These are phyloP conservation scores for Suaeda aralocaspica DNA, from an alignment of 148 eudicot species.

Conservation along the genomic window DNA sequence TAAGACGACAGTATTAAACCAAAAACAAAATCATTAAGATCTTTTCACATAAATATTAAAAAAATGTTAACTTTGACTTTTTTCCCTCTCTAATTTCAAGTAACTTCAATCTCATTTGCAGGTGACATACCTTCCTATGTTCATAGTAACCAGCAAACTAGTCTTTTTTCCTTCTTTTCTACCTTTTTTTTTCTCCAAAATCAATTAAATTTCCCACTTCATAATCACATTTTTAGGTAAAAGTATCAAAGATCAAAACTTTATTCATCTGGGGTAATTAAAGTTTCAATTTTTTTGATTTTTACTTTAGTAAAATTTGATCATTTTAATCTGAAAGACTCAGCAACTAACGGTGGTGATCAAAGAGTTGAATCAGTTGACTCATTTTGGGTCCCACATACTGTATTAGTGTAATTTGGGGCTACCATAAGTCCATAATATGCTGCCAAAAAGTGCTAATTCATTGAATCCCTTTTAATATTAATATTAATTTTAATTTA, in stretches of 20 bases:
- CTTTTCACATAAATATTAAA: neutral
- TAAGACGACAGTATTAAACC: neutral
- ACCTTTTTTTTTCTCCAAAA: neutral
- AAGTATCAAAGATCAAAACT: slow-evolving; percentile 2
- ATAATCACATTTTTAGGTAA: no score
- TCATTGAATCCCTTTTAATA: slow-evolving; percentile 20
- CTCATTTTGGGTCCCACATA: slow-evolving; percentile 22
- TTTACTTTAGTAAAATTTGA: no score
- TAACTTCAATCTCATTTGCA: slow-evolving; percentile 12
- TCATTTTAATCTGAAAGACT: slow-evolving; percentile 3
- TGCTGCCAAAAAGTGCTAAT: slow-evolving; percentile 29
- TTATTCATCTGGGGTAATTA: slow-evolving; percentile 3
- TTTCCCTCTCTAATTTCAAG: neutral
- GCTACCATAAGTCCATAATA: slow-evolving; percentile 15
- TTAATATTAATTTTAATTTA: neutral
- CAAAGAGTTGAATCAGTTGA: slow-evolving; percentile 19
- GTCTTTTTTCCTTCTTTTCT: neutral
- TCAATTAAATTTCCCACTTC: neutral
- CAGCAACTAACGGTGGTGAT: slow-evolving; percentile 15
- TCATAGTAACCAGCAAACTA: slow-evolving; percentile 12
- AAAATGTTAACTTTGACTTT: slow-evolving; percentile 9
- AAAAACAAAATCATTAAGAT: no score
- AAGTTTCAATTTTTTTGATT: neutral
- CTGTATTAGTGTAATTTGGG: slow-evolving; percentile 11
- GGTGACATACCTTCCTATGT: slow-evolving; percentile 8